Evolutionary conservation across 2,329 filamentous ascomycete species (phyloP).

Genomic region (Alternaria triticimaculans): DNA sequence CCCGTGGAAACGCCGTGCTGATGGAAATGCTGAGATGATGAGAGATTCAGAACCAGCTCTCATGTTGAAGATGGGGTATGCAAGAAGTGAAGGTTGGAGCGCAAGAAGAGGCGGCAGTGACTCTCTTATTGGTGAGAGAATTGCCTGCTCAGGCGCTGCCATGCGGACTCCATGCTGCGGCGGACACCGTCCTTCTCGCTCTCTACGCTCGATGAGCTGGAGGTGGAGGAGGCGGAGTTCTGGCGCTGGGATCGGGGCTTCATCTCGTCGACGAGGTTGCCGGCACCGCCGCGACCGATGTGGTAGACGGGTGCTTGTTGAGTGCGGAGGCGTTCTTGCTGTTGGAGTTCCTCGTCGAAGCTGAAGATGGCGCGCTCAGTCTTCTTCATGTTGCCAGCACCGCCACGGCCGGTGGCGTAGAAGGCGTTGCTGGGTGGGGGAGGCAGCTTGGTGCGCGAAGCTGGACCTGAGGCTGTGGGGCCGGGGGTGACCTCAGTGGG

Average conservation of each 20-base stretch:
- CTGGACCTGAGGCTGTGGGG: slow-evolving; percentile 54
- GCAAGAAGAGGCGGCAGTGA: neutral
- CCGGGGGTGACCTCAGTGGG: slow-evolving; percentile 61
- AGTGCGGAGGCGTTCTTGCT: slow-evolving; percentile 61
- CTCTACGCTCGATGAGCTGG: slow-evolving; percentile 28
- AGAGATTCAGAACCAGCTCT: slow-evolving; percentile 53
- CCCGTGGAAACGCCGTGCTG: slow-evolving; percentile 15
- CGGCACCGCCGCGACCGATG: slow-evolving; percentile 67
- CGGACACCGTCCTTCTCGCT: slow-evolving; percentile 39
- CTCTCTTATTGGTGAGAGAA: slow-evolving; percentile 39
- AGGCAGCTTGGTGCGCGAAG: slow-evolving; percentile 58
- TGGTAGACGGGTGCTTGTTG: slow-evolving; percentile 67
- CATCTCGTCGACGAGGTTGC: slow-evolving; percentile 58
- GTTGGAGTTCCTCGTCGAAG: slow-evolving; percentile 71
- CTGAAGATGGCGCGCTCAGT: slow-evolving; percentile 66
- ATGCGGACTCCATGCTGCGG: slow-evolving; percentile 45
- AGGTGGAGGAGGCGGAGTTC: slow-evolving; percentile 37
- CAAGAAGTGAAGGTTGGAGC: slow-evolving; percentile 7
- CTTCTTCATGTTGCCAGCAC: slow-evolving; percentile 68
- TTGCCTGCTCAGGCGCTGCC: slow-evolving; percentile 43
- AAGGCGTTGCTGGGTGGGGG: slow-evolving; percentile 55
- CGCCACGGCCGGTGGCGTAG: slow-evolving; percentile 72
- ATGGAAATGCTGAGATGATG: slow-evolving; percentile 21
- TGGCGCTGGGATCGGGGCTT: slow-evolving; percentile 36
- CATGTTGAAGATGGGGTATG: slow-evolving; percentile 11